A percentile compares a stretch with the other conserved stretches of the same genome.
Evolutionary conservation across 2,329 filamentous ascomycete species (phyloP).

Genomic region (Fusarium xyrophilum): DNA sequence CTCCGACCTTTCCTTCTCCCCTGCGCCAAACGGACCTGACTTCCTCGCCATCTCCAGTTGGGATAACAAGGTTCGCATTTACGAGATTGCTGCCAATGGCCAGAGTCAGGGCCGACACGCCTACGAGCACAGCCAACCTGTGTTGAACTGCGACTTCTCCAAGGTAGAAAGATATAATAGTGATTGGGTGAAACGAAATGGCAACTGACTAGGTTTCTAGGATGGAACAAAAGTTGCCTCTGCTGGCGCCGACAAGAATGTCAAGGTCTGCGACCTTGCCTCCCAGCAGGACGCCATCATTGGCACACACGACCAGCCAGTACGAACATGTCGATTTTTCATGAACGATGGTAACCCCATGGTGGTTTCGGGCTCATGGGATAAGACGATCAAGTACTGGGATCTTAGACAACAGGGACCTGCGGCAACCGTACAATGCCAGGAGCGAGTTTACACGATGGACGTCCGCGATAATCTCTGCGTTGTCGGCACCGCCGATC

Average conservation of each 20-base stretch:
- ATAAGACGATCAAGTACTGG: conserved; percentile 92
- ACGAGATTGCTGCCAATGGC: conserved; percentile 82
- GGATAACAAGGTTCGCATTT: conserved; percentile 98
- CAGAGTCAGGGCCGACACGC: conserved; percentile 83
- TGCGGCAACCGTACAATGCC: conserved; percentile 69
- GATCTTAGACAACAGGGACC: conserved; percentile 73
- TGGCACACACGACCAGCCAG: conserved; percentile 83
- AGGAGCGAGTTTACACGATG: conserved; percentile 88
- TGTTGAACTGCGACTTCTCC: conserved; percentile 86
- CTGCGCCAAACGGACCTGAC: conserved; percentile 64
- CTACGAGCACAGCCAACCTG: conserved; percentile 86
- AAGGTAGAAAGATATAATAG: conserved; percentile 64
- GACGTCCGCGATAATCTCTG: conserved; percentile 88
- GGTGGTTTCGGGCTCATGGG: conserved; percentile 91
- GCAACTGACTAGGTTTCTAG: conserved; percentile 53
- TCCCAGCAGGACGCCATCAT: conserved; percentile 73
- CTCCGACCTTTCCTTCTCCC: conserved; percentile 84
- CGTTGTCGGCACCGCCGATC: conserved; percentile 90
- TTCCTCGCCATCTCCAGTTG: conserved; percentile 91
- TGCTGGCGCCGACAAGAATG: conserved; percentile 87
- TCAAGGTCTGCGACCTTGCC: conserved; percentile 84
- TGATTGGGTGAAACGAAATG: background rate
- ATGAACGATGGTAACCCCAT: conserved; percentile 76
- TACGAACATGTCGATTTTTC: conserved; percentile 80
- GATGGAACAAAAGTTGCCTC: conserved; percentile 90